Percentiles rank a stretch among this genome's conserved stretches.
Conservation (phyloP, 768 basidiomycete species). For the Clitopilus hobsonii region DNA sequence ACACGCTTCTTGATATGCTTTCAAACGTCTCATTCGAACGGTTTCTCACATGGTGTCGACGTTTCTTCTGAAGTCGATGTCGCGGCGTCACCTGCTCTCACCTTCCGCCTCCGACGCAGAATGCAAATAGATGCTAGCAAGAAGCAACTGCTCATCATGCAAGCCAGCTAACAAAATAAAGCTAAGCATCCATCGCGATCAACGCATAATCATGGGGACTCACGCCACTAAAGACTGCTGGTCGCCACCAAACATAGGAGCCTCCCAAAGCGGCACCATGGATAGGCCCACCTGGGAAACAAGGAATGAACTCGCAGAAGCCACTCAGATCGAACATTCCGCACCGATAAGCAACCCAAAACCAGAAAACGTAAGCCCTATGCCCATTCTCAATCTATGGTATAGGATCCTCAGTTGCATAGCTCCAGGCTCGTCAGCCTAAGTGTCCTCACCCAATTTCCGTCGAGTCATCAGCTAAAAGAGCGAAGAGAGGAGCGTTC, state of each 20-base stretch:
- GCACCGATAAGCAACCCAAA: not conserved
- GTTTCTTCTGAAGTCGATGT: too few relatives aligned
- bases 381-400: not conserved
- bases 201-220: not conserved
- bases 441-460: not conserved
- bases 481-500: not conserved
- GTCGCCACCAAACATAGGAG: not conserved
- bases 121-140: too few relatives aligned
- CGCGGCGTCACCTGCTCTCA: too few relatives aligned
- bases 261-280: not conserved
- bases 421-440: not conserved
- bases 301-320: not conserved
- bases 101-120: too few relatives aligned
- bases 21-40: too few relatives aligned
- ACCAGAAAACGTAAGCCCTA: not conserved
- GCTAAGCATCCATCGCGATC: not conserved
- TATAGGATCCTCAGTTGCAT: not conserved
- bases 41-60: too few relatives aligned
- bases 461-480: not conserved
- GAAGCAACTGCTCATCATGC: not conserved
- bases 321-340: not conserved
- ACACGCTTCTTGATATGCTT: too few relatives aligned
- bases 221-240: not conserved
- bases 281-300: not conserved
- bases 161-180: not conserved